Conservation (phyloP, 306 rosid genomes). For the Canavalia ensiformis region DNA sequence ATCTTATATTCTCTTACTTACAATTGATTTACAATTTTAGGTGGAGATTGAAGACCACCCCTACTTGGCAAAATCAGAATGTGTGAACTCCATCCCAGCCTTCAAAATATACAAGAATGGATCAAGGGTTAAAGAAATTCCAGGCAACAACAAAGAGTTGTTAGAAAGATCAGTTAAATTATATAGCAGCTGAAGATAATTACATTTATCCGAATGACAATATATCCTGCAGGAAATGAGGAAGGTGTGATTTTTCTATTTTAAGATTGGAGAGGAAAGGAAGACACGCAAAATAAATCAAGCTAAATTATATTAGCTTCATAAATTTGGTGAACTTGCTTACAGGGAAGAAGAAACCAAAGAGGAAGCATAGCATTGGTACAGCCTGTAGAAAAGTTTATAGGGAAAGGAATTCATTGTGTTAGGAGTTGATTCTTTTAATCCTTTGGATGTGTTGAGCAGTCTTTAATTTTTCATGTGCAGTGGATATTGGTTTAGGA, state of each 20-base stretch:
- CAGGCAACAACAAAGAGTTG: constrained; percentile 67
- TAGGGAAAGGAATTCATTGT: constrained; percentile 46
- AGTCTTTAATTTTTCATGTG: constrained; percentile 28
- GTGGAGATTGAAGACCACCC: constrained; percentile 95
- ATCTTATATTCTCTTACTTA: not conserved
- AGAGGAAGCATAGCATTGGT: constrained; percentile 36
- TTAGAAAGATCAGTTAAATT: constrained; percentile 81
- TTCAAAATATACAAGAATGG: constrained; percentile 96
- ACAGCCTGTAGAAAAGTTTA: constrained; percentile 19
- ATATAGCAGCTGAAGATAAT: constrained; percentile 69
- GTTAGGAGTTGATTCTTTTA: constrained; percentile 48
- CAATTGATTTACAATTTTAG: constrained; percentile 51
- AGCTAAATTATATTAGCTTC: constrained; percentile 17
- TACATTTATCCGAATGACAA: constrained; percentile 28
- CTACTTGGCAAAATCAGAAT: constrained; percentile 81
- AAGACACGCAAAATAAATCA: constrained; percentile 28
- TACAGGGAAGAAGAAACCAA: constrained; percentile 35
- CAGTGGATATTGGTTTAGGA: constrained; percentile 27
- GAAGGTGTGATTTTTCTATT: constrained; percentile 7
- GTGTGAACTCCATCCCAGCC: constrained; percentile 74
- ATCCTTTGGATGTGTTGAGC: constrained; percentile 43
- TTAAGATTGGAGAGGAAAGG: not conserved
- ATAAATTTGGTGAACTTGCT: constrained; percentile 34
- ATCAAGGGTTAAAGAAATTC: constrained; percentile 80
- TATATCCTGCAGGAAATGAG: constrained; percentile 31